Evolutionary conservation across 306 rosid species (phyloP).

Genomic region (Malus orientalis): DNA sequence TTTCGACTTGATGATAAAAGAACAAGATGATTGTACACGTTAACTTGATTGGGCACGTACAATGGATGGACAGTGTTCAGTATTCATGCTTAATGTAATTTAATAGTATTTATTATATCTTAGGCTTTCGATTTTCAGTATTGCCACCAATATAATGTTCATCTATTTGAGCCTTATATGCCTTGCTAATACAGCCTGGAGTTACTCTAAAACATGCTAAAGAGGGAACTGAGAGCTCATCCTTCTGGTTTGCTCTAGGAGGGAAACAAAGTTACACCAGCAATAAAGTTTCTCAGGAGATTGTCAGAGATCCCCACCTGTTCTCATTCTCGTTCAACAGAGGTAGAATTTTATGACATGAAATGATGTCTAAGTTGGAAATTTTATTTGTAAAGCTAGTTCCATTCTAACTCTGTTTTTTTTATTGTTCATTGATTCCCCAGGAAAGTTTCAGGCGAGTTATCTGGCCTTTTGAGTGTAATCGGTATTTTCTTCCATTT

Average conservation of each 20-base stretch:
- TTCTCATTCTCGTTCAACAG: constrained; percentile 61
- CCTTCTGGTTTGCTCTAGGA: constrained; percentile 93
- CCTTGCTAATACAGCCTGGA: constrained; percentile 70
- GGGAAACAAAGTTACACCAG: constrained; percentile 81
- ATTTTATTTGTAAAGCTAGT: constrained; percentile 14
- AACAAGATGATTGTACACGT: neutral
- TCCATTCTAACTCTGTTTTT: constrained; percentile 32
- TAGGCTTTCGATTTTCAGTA: neutral
- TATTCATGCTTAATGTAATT: neutral
- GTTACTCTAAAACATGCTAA: constrained; percentile 74
- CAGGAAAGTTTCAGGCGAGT: constrained; percentile 96
- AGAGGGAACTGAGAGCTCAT: constrained; percentile 97
- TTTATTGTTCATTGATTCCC: constrained; percentile 21
- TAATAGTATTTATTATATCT: neutral
- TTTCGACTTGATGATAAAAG: neutral
- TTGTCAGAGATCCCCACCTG: constrained; percentile 83
- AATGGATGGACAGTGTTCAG: neutral
- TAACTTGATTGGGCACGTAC: neutral
- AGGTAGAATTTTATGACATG: constrained; percentile 45
- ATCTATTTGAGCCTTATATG: constrained; percentile 18
- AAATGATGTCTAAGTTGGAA: constrained; percentile 13
- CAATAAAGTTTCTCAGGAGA: constrained; percentile 57
- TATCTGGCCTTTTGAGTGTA: neutral
- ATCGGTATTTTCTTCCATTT: constrained; percentile 4
- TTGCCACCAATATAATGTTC: constrained; percentile 3